These are phyloP conservation scores for Xerocomus amazonicus DNA, from an alignment of 1,284 basidiomycete genomes.

Conservation along the genomic window DNA sequence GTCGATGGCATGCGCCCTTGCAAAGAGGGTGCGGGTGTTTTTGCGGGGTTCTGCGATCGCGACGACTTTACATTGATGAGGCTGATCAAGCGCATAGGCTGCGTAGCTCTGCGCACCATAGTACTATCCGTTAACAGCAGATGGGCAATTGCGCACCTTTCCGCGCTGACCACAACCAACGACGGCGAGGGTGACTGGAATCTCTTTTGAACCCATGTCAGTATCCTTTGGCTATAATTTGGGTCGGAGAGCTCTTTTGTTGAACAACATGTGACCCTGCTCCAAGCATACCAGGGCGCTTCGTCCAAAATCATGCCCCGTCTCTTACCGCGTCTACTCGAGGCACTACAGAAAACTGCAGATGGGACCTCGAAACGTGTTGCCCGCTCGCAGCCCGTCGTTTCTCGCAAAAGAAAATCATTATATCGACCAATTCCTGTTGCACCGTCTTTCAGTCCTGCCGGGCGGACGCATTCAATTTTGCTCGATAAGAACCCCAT, in stretches of 20 bases:
- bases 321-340: constrained; percentile 58
- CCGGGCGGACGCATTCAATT: constrained; percentile 50
- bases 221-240: constrained; percentile 24
- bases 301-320: constrained; percentile 57
- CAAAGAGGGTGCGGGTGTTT: constrained; percentile 58
- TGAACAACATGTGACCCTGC: constrained; percentile 26
- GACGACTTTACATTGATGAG: constrained; percentile 68
- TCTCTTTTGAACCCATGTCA: constrained; percentile 15
- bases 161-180: constrained; percentile 83
- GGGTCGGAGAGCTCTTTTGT: constrained; percentile 22
- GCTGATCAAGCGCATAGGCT: constrained; percentile 56
- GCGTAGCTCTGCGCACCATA: constrained; percentile 59
- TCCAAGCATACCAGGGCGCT: too few species aligned
- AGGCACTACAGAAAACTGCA: constrained; percentile 35
- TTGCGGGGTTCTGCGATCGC: constrained; percentile 80
- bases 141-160: constrained; percentile 40
- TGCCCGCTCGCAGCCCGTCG: constrained; percentile 9
- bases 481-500: constrained; percentile 57
- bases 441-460: constrained; percentile 42
- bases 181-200: constrained; percentile 48
- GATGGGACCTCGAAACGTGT: constrained; percentile 11
- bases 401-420: constrained; percentile 30
- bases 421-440: constrained; percentile 36
- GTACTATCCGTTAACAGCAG: neutral
- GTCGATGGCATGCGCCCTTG: constrained; percentile 55